phyloP scores from a whole-genome alignment of 495 filamentous ascomycete species.

The Echria macrotheca region DNA sequence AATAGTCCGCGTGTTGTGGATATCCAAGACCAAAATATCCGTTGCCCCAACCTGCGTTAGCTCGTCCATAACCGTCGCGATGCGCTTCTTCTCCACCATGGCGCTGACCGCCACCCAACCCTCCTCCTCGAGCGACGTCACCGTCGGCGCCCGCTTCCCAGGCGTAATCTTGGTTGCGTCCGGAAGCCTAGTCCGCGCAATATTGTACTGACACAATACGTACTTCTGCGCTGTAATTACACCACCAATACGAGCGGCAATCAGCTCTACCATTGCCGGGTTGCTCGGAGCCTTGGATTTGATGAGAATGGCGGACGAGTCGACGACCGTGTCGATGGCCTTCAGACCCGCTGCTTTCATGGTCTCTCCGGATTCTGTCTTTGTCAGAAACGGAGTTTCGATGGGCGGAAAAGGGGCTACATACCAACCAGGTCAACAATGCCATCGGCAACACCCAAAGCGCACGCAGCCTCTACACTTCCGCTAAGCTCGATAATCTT shows the following conservation, averaged over 20 bases:
- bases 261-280: slow-evolving; percentile 68
- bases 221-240: slow-evolving; percentile 95
- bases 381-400: no score
- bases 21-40: slow-evolving; percentile 83
- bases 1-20: slow-evolving; percentile 69
- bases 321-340: slow-evolving; percentile 87
- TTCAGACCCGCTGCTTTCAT: slow-evolving; percentile 97
- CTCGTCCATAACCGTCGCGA: slow-evolving; percentile 89
- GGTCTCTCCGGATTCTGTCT: slow-evolving; percentile 96
- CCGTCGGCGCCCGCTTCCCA: slow-evolving; percentile 88
- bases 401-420: slow-evolving; percentile 24
- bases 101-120: slow-evolving; percentile 89
- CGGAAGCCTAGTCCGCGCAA: slow-evolving; percentile 60
- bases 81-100: slow-evolving; percentile 89
- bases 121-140: slow-evolving; percentile 79
- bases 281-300: slow-evolving; percentile 85
- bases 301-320: slow-evolving; percentile 81
- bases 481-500: slow-evolving; percentile 90
- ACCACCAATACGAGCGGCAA: slow-evolving; percentile 76
- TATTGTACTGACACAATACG: slow-evolving; percentile 95
- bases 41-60: slow-evolving; percentile 71
- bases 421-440: slow-evolving; percentile 95
- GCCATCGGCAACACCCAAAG: slow-evolving; percentile 90
- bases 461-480: slow-evolving; percentile 94
- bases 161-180: slow-evolving; percentile 77